Percentiles rank a stretch among this genome's conserved stretches.
Conservation (phyloP, 441 rosid species). For the Raphanus hybrid region DNA sequence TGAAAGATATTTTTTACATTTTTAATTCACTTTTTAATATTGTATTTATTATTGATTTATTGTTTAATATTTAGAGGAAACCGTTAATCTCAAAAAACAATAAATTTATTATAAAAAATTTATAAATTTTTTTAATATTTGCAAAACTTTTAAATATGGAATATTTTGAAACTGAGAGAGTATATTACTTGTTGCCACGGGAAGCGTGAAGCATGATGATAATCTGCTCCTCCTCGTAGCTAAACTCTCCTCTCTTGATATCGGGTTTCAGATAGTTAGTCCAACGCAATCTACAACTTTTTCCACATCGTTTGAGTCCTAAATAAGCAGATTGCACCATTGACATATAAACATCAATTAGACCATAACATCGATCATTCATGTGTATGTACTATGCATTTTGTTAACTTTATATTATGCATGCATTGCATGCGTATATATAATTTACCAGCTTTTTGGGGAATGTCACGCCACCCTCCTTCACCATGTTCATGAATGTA, state of each 20-base stretch:
- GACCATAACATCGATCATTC: too few relatives aligned
- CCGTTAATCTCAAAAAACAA: not conserved
- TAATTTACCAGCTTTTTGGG: constrained; percentile 49
- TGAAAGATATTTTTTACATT: not conserved
- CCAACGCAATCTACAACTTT: constrained; percentile 53
- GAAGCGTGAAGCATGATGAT: constrained; percentile 64
- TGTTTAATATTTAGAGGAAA: too few relatives aligned
- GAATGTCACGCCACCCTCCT: constrained; percentile 97
- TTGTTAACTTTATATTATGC: too few relatives aligned
- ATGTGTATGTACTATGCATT: too few relatives aligned
- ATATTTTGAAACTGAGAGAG: too few relatives aligned
- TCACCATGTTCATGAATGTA: constrained; percentile 91
- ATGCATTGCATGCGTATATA: not conserved
- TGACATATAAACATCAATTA: not conserved
- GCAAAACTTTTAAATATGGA: too few relatives aligned
- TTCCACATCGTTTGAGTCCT: constrained; percentile 53
- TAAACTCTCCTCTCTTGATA: constrained; percentile 53
- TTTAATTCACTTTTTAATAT: too few relatives aligned
- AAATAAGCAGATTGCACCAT: constrained; percentile 1
- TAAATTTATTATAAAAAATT: too few relatives aligned
- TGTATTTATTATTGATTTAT: too few relatives aligned
- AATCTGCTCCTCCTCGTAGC: constrained; percentile 57
- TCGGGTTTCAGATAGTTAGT: constrained; percentile 50
- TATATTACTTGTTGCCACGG: constrained; percentile 55
- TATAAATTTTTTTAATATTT: too few relatives aligned